Conservation (phyloP, 2,329 filamentous ascomycete species). For the Botrytis byssoidea region DNA sequence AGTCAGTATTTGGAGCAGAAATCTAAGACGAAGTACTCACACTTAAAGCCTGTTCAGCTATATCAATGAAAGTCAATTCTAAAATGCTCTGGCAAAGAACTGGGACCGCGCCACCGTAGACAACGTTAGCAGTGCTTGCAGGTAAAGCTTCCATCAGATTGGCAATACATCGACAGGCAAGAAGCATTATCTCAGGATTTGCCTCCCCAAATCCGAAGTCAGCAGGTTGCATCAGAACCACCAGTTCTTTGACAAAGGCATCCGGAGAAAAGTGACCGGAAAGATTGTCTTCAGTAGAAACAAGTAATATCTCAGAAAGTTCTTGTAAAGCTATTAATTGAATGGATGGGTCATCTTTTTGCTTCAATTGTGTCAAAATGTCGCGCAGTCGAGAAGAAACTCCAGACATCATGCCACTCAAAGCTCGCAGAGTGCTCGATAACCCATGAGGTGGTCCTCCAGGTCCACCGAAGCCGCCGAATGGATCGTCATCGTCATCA, state of each 20-base stretch:
- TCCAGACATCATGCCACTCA: slow-evolving; percentile 90
- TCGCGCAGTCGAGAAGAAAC: slow-evolving; percentile 77
- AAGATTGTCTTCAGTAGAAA: slow-evolving; percentile 95
- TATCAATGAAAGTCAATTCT: slow-evolving; percentile 94
- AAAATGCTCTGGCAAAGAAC: slow-evolving; percentile 92
- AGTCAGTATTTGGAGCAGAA: slow-evolving; percentile 21
- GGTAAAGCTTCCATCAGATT: slow-evolving; percentile 98
- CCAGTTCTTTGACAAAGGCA: slow-evolving; percentile 91
- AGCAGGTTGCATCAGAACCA: slow-evolving; percentile 85
- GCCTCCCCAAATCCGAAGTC: slow-evolving; percentile 76
- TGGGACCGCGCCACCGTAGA: slow-evolving; percentile 95
- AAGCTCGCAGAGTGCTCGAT: slow-evolving; percentile 76
- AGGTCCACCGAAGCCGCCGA: slow-evolving; percentile 65
- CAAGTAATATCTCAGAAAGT: slow-evolving; percentile 85
- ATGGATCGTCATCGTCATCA: slow-evolving; percentile 59
- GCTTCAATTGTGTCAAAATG: slow-evolving; percentile 70
- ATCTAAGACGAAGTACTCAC: slow-evolving; percentile 43
- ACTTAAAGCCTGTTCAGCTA: slow-evolving; percentile 94
- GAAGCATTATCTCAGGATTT: slow-evolving; percentile 94
- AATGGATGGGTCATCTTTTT: slow-evolving; percentile 80
- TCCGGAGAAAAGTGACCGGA: slow-evolving; percentile 94
- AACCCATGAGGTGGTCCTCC: slow-evolving; percentile 63
- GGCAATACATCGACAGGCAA: slow-evolving; percentile 91
- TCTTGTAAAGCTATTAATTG: slow-evolving; percentile 93
- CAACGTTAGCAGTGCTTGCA: slow-evolving; percentile 88